Base-by-base conservation (phyloP, 2,329 filamentous ascomycete genomes). In the Talaromyces sp. region DNA sequence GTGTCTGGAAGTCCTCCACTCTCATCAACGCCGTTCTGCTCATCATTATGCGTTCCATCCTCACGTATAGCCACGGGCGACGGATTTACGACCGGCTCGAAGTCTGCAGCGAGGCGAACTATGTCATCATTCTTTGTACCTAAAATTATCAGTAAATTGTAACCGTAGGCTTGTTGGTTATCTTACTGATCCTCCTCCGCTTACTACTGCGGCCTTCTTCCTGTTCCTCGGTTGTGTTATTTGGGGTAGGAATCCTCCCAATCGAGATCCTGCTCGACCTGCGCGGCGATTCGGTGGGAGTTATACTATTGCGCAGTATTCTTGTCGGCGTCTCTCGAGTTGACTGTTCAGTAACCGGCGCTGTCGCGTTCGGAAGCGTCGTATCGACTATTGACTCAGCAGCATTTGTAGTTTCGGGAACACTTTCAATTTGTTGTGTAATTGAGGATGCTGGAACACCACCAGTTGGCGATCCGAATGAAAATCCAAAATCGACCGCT, bases 401-500 rank as follows among this genome's bases (percentile, higher is more conserved):
- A 24, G 70, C 63, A 50, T 67, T 68, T 52, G 70, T 64, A 45
- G 66, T 62, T 43, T 66, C 66, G 47, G 68, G 63, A 62, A 69
- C 59, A 62, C 66, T 66, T 50, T 68, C 67, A 24, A 70, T 68
- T 13, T 73, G 71, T 62, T 71, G 70, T n/a, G 70, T 71, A 62
- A 70, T 65, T 50, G 78, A 69, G 19, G 71, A 68, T 43, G 69
- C 65, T 13, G 70, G 52, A 45, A 64, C 68, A 45, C 71, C 62
- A 14, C 69, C 69, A 33, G 43, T 43, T 31, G 76, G 70, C n/a
- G 72, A 68, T 49, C 78, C 79, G 69, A 83, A 80, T 0, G 80
- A 79, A 69, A 85, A 84, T 16, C 80, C 82, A 69, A 85, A 85
- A 67, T 82, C 78, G 3, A 82, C 77, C 63, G 77, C 80, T 70